Conservation (phyloP, 2,329 filamentous ascomycete genomes). For the Curvularia eragrostidis region DNA sequence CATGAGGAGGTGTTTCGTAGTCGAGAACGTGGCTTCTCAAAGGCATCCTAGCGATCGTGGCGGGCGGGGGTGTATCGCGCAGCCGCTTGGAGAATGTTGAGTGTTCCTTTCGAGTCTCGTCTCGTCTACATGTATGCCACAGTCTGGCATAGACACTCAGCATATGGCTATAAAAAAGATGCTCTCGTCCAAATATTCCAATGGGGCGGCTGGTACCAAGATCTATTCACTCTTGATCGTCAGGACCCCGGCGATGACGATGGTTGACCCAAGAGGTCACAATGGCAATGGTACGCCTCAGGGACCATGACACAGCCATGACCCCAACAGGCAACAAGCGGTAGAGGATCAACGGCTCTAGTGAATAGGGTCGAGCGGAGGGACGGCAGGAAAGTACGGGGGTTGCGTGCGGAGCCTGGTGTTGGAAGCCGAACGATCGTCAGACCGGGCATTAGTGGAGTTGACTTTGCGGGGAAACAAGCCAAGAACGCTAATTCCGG, state of each 20-base stretch:
- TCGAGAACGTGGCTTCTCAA: slow-evolving; percentile 22
- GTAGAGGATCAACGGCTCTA: slow-evolving; percentile 6
- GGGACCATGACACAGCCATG: slow-evolving; percentile 8
- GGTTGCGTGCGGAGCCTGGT: slow-evolving; percentile 34
- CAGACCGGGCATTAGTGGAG: slow-evolving; percentile 28
- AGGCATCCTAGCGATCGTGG: slow-evolving; percentile 4
- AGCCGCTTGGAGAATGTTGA: not conserved
- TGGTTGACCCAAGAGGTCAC: slow-evolving; percentile 9
- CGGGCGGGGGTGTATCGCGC: slow-evolving; percentile 2
- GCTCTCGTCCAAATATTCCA: not conserved
- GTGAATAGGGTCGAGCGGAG: slow-evolving; percentile 30
- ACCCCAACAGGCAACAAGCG: slow-evolving; percentile 5
- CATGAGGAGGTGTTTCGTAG: slow-evolving; percentile 21
- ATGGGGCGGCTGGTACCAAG: not conserved
- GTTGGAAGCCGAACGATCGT: slow-evolving; percentile 27
- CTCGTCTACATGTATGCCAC: not conserved
- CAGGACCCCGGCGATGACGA: slow-evolving; percentile 5
- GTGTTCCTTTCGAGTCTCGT: not conserved
- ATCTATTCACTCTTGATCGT: slow-evolving; percentile 1
- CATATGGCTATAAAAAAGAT: not conserved
- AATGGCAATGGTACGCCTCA: slow-evolving; percentile 6
- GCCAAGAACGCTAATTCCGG: slow-evolving; percentile 22
- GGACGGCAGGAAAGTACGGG: slow-evolving; percentile 25
- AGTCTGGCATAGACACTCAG: not conserved
- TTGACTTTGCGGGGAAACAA: slow-evolving; percentile 44